Evolutionary conservation across 495 filamentous ascomycete genomes (phyloP), one percentile per base, ranked within the genome.

Genomic region (Tuber borchii): DNA sequence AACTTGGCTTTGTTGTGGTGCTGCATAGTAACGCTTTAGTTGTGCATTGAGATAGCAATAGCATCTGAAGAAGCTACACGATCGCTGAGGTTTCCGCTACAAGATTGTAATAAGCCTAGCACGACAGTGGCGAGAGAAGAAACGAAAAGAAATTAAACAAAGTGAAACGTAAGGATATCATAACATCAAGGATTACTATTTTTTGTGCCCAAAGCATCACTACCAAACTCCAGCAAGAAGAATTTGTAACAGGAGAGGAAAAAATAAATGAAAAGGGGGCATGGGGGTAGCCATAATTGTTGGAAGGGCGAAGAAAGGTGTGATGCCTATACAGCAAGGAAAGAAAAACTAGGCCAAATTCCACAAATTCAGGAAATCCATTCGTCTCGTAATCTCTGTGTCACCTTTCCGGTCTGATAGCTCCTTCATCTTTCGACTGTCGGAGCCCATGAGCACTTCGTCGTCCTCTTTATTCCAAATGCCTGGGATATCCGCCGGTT

Each of bases 381-480:
- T 79, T 46, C 78, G 72, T 74, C 73, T 71, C 73, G 51, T 79
- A 39, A 79, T 65, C 42, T 45, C 46, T 17, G 73, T 40, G 5
- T 75, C 74, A 4, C 78, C 80, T 26, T 81, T 81, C 17, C 51
- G 65, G 34, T 81, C 71, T 4, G 65, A 48, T 31, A 81, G 34
- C 51, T 73, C 74, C 34, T 78, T 73, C 70, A 81, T 77, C 42
- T 40, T 72, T 46, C 71, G 73, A 42, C 79, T 71, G 56, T 81
- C 73, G 6, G 48, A 37, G 1, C 79, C 80, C 61, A 76, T 76
- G 51, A 82, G 46, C 1, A 82, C 65, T 34, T 76, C 72, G 70
- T 82, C 80, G 17, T 82, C 76, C 2, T 74, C 79, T 56, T 78
- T 72, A 19, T 73, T 78, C 80, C 80, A 82, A 34, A 82, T 70